A percentile compares a stretch with the other conserved stretches of the same genome.
Conservation (phyloP, 805 yeast genomes). For the Millerozyma acaciae region DNA sequence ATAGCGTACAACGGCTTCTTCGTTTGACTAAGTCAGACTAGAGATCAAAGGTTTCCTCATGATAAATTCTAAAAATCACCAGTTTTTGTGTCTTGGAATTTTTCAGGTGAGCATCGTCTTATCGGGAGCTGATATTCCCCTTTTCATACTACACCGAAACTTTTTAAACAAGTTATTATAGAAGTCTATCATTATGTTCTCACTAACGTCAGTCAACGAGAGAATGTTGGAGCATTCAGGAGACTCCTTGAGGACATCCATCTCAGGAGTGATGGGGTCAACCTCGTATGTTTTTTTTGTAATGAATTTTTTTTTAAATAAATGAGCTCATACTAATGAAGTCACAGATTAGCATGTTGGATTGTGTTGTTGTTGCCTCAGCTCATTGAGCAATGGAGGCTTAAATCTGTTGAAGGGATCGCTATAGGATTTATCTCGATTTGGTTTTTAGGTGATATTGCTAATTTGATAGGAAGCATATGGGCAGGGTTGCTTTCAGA, state of each 20-base stretch:
- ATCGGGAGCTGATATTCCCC: too few relatives aligned
- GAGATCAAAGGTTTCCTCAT: too few relatives aligned
- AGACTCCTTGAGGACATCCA: conserved; percentile 34
- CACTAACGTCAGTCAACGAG: too few relatives aligned
- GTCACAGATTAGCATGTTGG: conserved; percentile 66
- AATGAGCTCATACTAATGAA: conserved; percentile 6
- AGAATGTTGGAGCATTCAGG: too few relatives aligned
- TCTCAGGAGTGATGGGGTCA: conserved; percentile 67
- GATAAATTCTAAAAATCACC: too few relatives aligned
- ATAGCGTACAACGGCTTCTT: too few relatives aligned
- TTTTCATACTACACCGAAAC: too few relatives aligned
- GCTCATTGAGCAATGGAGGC: conserved; percentile 74
- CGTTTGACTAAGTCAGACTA: too few relatives aligned
- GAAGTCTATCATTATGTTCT: too few relatives aligned
- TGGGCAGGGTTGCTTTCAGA: conserved; percentile 71
- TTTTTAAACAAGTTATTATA: too few relatives aligned
- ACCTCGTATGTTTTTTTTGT: conserved; percentile 40
- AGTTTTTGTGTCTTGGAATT: too few relatives aligned
- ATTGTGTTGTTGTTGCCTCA: conserved; percentile 73
- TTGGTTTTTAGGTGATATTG: conserved; percentile 72
- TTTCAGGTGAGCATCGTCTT: too few relatives aligned
- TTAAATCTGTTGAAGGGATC: conserved; percentile 72
- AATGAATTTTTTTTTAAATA: background rate
- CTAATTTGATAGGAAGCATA: conserved; percentile 62
- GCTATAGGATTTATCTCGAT: conserved; percentile 61